Conservation (phyloP, 768 basidiomycete genomes). For the Phlebiopsis flavidoalba region DNA sequence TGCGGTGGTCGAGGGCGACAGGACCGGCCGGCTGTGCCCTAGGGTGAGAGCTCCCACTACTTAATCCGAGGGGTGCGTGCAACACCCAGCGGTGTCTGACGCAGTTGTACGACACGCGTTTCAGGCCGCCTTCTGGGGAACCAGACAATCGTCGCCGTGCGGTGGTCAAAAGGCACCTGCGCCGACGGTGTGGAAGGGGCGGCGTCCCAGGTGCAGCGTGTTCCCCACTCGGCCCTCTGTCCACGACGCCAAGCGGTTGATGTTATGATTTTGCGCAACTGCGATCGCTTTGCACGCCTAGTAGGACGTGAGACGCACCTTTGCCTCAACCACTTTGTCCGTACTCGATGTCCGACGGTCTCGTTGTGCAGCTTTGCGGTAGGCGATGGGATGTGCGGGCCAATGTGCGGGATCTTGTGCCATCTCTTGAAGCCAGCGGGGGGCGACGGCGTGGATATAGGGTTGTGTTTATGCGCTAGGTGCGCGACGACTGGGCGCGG, state of each 20-base stretch:
- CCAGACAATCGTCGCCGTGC: conserved; percentile 94
- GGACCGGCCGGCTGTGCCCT: not conserved
- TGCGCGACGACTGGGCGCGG: not conserved
- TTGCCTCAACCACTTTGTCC: conserved; percentile 88
- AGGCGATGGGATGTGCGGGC: conserved; percentile 63
- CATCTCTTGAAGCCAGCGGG: conserved; percentile 64
- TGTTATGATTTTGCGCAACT: conserved; percentile 4
- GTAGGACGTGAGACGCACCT: conserved; percentile 35
- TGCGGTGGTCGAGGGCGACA: conserved; percentile 52
- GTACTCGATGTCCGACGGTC: conserved; percentile 71
- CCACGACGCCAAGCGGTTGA: not conserved
- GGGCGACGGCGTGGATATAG: conserved; percentile 66
- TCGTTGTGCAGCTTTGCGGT: conserved; percentile 59
- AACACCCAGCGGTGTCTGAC: conserved; percentile 97
- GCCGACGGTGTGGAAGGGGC: conserved; percentile 83
- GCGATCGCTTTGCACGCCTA: not conserved
- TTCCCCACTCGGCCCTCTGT: conserved; percentile 73
- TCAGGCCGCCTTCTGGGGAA: conserved; percentile 93
- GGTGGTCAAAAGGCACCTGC: conserved; percentile 74
- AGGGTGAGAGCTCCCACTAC: conserved; percentile 30
- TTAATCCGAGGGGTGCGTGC: conserved; percentile 81
- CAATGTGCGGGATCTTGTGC: conserved; percentile 68
- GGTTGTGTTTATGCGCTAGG: conserved; percentile 6
- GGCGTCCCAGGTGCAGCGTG: conserved; percentile 80
- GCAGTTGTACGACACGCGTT: conserved; percentile 95